phyloP scores from a whole-genome alignment of 371 early-diverging fungal genomes.

The Mortierella sp. region DNA sequence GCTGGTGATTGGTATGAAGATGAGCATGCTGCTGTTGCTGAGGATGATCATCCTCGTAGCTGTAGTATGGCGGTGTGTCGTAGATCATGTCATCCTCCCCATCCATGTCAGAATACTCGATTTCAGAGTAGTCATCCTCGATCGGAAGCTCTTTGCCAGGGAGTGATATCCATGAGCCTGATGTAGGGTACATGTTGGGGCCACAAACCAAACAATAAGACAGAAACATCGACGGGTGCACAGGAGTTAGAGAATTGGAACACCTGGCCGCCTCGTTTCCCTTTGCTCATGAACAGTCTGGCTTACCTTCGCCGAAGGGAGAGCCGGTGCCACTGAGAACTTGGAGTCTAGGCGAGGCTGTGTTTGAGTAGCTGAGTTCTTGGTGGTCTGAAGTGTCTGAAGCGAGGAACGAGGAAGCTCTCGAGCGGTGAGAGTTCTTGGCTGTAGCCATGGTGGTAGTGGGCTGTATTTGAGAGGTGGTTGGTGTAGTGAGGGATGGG shows the following conservation, averaged over 20 bases:
- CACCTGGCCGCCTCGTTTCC: not conserved
- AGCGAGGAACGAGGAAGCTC: constrained; percentile 36
- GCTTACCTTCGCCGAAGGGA: constrained; percentile 53
- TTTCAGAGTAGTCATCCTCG: constrained; percentile 52
- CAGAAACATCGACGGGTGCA: not conserved
- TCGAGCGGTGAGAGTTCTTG: constrained; percentile 37
- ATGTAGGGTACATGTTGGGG: constrained; percentile 1
- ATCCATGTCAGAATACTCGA: constrained; percentile 54
- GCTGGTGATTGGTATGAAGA: constrained; percentile 11
- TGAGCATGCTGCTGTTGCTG: constrained; percentile 16
- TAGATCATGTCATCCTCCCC: constrained; percentile 55
- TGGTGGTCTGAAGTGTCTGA: constrained; percentile 51
- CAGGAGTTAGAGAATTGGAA: not conserved
- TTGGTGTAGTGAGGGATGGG: not conserved
- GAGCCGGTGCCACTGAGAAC: constrained; percentile 51
- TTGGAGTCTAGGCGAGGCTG: constrained; percentile 44
- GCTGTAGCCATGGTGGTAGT: constrained; percentile 8
- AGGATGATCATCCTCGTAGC: constrained; percentile 34
- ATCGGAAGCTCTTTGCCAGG: constrained; percentile 39
- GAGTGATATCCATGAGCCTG: constrained; percentile 51
- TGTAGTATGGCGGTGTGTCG: constrained; percentile 50
- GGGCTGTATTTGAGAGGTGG: not conserved
- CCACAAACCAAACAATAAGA: not conserved
- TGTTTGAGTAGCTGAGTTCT: constrained; percentile 32
- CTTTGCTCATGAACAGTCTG: not conserved